These are phyloP conservation scores for Avena atlantica DNA, from an alignment of 176 grass and related monocot species.

Conservation along the genomic window DNA sequence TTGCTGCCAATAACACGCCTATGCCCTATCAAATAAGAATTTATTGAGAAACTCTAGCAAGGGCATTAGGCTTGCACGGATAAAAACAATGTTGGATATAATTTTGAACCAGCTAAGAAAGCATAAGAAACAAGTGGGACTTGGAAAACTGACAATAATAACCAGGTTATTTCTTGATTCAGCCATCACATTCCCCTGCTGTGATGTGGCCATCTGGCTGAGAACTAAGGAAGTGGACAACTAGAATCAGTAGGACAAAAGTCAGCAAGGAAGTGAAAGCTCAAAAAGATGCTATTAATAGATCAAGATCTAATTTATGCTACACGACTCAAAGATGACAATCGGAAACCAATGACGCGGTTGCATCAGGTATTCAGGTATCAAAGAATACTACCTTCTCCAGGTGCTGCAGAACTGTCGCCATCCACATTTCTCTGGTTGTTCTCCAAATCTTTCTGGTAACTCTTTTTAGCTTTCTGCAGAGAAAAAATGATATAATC, in stretches of 20 bases:
- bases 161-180: slow-evolving; percentile 15
- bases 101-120: background rate
- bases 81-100: background rate
- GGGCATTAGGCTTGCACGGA: background rate
- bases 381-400: slow-evolving; percentile 63
- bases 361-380: slow-evolving; percentile 3
- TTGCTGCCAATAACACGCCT: background rate
- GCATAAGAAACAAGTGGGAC: background rate
- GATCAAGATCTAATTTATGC: background rate
- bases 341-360: background rate
- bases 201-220: background rate
- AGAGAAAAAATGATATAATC: slow-evolving; percentile 15
- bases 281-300: background rate
- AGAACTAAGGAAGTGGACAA: slow-evolving; percentile 13
- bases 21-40: background rate
- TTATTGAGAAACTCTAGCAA: background rate
- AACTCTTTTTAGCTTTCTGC: slow-evolving; percentile 94
- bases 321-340: slow-evolving; percentile 15
- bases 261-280: background rate
- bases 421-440: slow-evolving; percentile 57
- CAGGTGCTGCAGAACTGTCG: slow-evolving; percentile 58
- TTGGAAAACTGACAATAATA: slow-evolving; percentile 22
- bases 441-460: slow-evolving; percentile 85
- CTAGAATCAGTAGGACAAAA: background rate
- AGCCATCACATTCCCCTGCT: background rate